Percentiles rank a stretch among this genome's conserved stretches.
Conservation (phyloP, 2,329 filamentous ascomycete genomes). For the Penicillium sclerotigenum region DNA sequence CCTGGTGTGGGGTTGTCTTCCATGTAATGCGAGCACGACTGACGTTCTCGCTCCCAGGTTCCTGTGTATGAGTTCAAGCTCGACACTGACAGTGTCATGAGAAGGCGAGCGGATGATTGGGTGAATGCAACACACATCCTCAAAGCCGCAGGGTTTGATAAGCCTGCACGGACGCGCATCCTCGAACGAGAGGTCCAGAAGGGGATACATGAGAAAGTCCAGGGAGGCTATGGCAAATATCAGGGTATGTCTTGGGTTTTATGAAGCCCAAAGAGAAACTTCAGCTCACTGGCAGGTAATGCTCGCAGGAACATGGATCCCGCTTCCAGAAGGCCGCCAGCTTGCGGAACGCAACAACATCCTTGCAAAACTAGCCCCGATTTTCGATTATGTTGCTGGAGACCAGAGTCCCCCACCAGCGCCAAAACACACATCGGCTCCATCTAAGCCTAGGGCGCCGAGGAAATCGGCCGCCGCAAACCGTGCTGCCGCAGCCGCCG, state of each 20-base stretch:
- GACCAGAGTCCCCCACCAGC: conserved; percentile 87
- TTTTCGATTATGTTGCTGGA: conserved; percentile 86
- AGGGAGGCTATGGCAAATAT: conserved; percentile 98
- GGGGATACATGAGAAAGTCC: conserved; percentile 93
- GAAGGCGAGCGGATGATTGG: conserved; percentile 88
- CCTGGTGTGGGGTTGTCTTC: background rate
- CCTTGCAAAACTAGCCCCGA: conserved; percentile 74
- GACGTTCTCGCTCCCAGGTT: conserved; percentile 57
- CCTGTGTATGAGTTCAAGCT: conserved; percentile 94
- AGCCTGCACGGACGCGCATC: conserved; percentile 90
- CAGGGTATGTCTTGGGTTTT: conserved; percentile 60
- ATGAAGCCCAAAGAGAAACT: background rate
- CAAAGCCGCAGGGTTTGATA: conserved; percentile 95
- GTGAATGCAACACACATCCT: conserved; percentile 99
- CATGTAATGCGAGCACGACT: background rate
- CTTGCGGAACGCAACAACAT: conserved; percentile 86
- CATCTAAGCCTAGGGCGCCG: conserved; percentile 72
- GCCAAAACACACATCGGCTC: conserved; percentile 74
- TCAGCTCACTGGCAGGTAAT: conserved; percentile 3
- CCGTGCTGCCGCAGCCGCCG: conserved; percentile 35
- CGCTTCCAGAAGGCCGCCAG: conserved; percentile 72
- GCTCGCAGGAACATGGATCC: conserved; percentile 83
- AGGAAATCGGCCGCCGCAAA: conserved; percentile 62
- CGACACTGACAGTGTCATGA: conserved; percentile 90
- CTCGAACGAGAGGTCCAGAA: conserved; percentile 96